Base-by-base conservation (phyloP, 768 basidiomycete species). In the Pholiota microspora region DNA sequence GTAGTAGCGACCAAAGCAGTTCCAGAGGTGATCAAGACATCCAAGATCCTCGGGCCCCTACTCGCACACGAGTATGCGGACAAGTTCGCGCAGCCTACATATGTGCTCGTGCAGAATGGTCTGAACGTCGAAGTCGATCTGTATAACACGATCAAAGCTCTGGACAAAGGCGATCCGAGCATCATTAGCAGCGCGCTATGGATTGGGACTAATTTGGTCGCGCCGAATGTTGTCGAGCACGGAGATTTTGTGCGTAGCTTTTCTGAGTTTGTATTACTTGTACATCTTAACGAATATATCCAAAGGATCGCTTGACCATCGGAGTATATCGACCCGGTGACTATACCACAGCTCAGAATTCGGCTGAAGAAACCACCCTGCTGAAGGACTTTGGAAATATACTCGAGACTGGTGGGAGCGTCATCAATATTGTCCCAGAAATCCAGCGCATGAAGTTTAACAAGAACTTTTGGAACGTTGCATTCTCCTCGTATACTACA, bases 21-120 rank as follows among this genome's bases (percentile, higher is more conserved):
- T 15, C 88, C 89, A 3, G 89, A 92, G 60, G 62, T 87, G 8
- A 62, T 71, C 1, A 78, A 75, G 9, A 88, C 85, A 5, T 72
- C 88, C 0, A 64, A 70, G 3, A 65, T 91, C 7, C 74, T 92
- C 21, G 71, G 72, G 6, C 80, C 85, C 5, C 65, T 90, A 32
- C 66, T 91, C 42, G 74, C 75, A 2, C 38, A 69, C 1, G 69
- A 77, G 21, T 82, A 84, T 69, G 61, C 71, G 45, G 73, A 78
- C 28, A 62, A 62, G 42, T 71, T 75, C 56, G 58, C 73, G 4
- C 82, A 85, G 60, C 85, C 85, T 1, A 79, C 76, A 1, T 85
- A 84, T 62, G 81, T 85, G 2, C 64, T 88, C 10, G 59, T 86
- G 45, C 84, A 91, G 73, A 92, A 92, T 64, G 88, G 89, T 5